Evolutionary conservation across 768 basidiomycete genomes (phyloP).

Genomic region (Amanita fuliginea): DNA sequence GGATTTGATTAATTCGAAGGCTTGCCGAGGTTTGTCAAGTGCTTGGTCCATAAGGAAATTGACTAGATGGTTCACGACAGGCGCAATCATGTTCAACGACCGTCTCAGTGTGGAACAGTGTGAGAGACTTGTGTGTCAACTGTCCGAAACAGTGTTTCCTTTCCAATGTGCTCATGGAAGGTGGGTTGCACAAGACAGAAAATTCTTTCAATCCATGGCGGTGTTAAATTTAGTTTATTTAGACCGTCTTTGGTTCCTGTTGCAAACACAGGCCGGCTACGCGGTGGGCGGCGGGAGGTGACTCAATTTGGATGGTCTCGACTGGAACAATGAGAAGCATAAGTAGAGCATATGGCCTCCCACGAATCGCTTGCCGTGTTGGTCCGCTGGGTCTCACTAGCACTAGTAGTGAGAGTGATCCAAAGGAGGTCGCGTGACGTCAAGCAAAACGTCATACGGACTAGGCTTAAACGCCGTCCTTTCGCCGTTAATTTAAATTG

Average conservation of each 20-base stretch:
- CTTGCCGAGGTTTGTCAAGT: constrained; percentile 68
- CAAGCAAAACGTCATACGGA: constrained; percentile 7
- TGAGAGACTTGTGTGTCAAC: constrained; percentile 48
- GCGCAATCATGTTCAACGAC: constrained; percentile 98
- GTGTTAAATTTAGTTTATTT: constrained; percentile 1
- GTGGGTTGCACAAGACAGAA: constrained; percentile 23
- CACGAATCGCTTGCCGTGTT: not conserved
- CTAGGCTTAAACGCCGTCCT: not conserved
- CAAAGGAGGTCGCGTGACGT: constrained; percentile 18
- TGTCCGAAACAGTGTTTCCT: constrained; percentile 69
- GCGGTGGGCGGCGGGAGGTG: constrained; percentile 10
- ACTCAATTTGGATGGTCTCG: constrained; percentile 17
- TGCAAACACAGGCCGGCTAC: not conserved
- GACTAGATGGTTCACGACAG: constrained; percentile 27
- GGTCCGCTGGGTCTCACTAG: no score
- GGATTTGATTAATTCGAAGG: constrained; percentile 88
- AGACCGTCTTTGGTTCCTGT: constrained; percentile 31
- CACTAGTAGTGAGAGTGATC: no score
- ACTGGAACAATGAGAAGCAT: constrained; percentile 4
- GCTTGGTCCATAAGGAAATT: constrained; percentile 3
- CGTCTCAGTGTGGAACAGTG: constrained; percentile 58
- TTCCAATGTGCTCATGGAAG: constrained; percentile 97
- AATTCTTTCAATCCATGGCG: not conserved
- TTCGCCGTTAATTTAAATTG: not conserved
- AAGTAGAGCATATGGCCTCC: constrained; percentile 1